Base-by-base conservation (phyloP, 306 rosid species). In the Begonia loranthoides region DNA sequence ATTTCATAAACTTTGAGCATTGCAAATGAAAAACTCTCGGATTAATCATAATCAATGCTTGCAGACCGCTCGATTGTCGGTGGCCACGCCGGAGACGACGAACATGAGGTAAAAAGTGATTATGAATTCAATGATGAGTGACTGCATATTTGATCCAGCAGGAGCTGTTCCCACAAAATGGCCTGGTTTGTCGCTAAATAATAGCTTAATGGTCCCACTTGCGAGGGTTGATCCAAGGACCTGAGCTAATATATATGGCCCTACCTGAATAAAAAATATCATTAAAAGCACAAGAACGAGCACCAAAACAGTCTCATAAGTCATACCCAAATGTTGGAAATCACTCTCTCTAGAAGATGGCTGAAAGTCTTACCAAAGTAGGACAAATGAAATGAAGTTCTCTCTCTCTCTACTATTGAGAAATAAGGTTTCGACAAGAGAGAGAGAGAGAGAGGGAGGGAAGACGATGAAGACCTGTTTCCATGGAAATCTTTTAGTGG, bases 31-130 rank as follows among this genome's bases (percentile, higher is more conserved):
- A 5, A 6, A 43, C 10, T 43, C 6, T 43, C 7, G 15, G 4
- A 12, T 43, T 10, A 41, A 2, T 43, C 4, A 43, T 43, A 3
- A 12, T 43, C n/a, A 1, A 41, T 6, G 45, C 10, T 9, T 2
- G 45, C 45, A 1, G 13, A 90, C 99, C 64, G 87, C 94, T 69
- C 93, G 75, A 65, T 66, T 83, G 64, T 90, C 99, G 0, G 95
- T 80, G 28, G 94, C 75, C 13, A 90, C 85, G 0, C 86, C 95
- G 5, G 92, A 86, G 4, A 90, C 70, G 17, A 76, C 77, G 34
- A 86, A 79, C 94, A 80, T 82, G 63, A 90, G 92, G 68, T 57
- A 67, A 65, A 86, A 82, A 0, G 99, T 90, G 79, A 78, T 76
- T 17, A 90, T 72, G 69, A 80, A 90, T 56, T 90, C 99, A 50